Base-by-base conservation (phyloP, 1,284 basidiomycete genomes). In the Neonothopanus nambi region DNA sequence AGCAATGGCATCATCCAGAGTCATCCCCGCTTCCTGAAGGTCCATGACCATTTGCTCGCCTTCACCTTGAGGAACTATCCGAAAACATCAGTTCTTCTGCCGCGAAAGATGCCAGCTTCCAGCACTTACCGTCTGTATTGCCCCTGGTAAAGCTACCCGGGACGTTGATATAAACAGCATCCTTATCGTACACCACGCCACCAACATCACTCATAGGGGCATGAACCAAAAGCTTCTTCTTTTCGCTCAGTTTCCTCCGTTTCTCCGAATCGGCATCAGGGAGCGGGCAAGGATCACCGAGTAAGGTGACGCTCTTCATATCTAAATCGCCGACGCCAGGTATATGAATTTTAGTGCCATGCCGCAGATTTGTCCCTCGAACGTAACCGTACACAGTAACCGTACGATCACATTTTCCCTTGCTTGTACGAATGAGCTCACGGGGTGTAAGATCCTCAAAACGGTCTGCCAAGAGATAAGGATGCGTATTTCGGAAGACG, bases 121-220 rank as follows among this genome's bases (percentile, higher is more conserved):
- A 30, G 30, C 28, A 61, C 79, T 49, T 61, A 86, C 87, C 76
- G 57, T 85, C 82, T 11, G 69, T 70, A 55, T 82, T 82, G 11
- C 82, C 85, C 46, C 88, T 79, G 4, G 92, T 89, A 65, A 99
- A 99, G 65, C 82, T 95, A 1, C 97, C 97, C 3, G 93, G 92
- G 3, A 98, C 95, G 65, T 98, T 98, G 62, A 99, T 91, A 78
- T 93, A 99, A 2, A 99, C 95, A 0, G 95, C 94, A 65, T 99
- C 97, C 70, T 98, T 98, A 76, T 99, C 97, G 66, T 97, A 98
- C 74, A 93, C 87, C 57, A 99, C 86, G 7, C 96, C 97, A 18
- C 96, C 96, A 2, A 98, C 90, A 65, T 98, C 96, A 67, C 93
- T 96, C 96, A 99, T 98, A 1, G 97, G 97, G 6, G 97, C 97